Base-by-base conservation (phyloP, 371 early-diverging fungal genomes). In the Cokeromyces recurvatus region DNA sequence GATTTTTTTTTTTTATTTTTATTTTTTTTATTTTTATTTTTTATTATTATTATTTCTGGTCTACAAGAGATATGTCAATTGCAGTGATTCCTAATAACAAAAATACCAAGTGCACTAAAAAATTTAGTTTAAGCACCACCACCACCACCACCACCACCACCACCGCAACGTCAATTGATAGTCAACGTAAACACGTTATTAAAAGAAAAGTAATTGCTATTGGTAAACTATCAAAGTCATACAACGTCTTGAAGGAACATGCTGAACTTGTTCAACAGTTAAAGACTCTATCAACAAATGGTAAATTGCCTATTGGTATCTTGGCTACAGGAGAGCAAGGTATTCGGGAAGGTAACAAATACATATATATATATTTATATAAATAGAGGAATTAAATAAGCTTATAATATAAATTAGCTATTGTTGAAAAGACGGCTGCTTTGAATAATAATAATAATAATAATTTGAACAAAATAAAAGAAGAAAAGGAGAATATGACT, bases 181-280 rank as follows among this genome's bases (percentile, higher is more conserved):
- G 8, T 29, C 11, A 29, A 8, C 66, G 71, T 27, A 67, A 63
- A 44, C 68, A 61, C 31, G 45, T 71, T 12, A 64, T 71, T 36
- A 64, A 62, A 44, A 59, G 57, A 45, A 71, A 71, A 32, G 68
- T 71, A 21, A 43, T 71, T 24, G 71, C 68, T 31, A 67, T 71
- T 42, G 71, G 71, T 31, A 55, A 51, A 46, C 47, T 71, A 47
- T 64, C 71, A 38, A 53, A 61, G 46, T 52, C 50, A 9, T 65
- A 64, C 29, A 43, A 53, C n/a, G 62, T 62, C 6, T 40, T 71
- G 22, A 58, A 53, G 37, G 63, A 61, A 32, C 54, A 71, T 12
- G 60, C 71, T 20, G 55, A 66, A 11, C 40, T 71, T 41, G 59
- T 71, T 19, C 49, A 61, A 34, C 64, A 71, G 49, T 43, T 71